phyloP scores from a whole-genome alignment of 2,329 filamentous ascomycete genomes.

The Cercospora brassicicola region DNA sequence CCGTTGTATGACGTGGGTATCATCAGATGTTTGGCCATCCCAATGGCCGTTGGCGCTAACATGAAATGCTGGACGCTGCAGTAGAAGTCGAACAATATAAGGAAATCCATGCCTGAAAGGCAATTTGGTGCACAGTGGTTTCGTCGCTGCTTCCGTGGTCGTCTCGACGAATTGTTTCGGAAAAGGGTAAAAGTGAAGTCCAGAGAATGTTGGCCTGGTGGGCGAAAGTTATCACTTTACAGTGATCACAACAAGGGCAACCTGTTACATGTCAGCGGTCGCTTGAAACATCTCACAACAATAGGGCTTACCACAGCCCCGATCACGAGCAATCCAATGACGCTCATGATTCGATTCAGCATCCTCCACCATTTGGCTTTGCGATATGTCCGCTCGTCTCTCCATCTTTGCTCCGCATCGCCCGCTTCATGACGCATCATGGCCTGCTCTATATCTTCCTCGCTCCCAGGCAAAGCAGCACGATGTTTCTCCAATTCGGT shows the following conservation, averaged over 20 bases:
- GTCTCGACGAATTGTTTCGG: neutral
- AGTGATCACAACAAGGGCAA: conserved; percentile 40
- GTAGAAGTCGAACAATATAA: conserved; percentile 9
- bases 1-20: conserved; percentile 22
- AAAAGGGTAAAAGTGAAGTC: neutral
- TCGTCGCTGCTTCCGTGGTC: neutral
- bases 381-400: conserved; percentile 35
- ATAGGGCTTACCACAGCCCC: conserved; percentile 38
- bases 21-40: conserved; percentile 14
- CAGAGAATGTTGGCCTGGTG: neutral
- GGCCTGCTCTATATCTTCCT: conserved; percentile 34
- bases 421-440: conserved; percentile 37
- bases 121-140: neutral
- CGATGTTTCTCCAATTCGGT: conserved; percentile 29
- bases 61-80: conserved; percentile 8
- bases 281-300: neutral
- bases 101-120: conserved; percentile 1
- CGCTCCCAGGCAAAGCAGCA: conserved; percentile 22
- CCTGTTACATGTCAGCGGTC: conserved; percentile 25
- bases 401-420: conserved; percentile 35
- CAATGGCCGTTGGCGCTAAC: neutral
- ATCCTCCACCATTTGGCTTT: conserved; percentile 43
- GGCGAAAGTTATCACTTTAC: neutral
- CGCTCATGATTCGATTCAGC: conserved; percentile 42
- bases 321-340: conserved; percentile 40